Evolutionary conservation across 495 filamentous ascomycete species (phyloP), one percentile per base, ranked within the genome.

Genomic region (Astrothelium subdiscretum): DNA sequence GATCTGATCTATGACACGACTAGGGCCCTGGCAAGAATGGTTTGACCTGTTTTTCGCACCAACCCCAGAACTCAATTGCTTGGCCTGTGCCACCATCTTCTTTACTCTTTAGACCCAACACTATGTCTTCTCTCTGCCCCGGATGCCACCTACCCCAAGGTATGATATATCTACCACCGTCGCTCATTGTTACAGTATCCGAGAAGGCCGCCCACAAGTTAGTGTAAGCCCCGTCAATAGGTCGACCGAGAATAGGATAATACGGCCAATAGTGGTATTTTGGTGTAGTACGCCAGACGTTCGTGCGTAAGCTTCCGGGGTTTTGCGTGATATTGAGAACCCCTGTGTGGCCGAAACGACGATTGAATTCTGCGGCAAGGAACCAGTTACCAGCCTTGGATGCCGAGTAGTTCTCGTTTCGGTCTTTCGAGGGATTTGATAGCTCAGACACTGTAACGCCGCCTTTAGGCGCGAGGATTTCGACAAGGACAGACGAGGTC

Each of bases 141-240:
- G 42, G 42, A 48, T 48, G 42, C 42, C 42, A 48, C n/a, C 64
- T 32, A n/a, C 66, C 66, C 43, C 52, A 68, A 1, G 66, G 66
- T 13, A 68, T 51, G 12, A 63, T 42, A 59, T 66, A 68, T 3
- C 57, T 31, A 5, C 66, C 66, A 6, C 29, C 35, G 58, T 68
- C 70, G n/a, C 70, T 63, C 24, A 67, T 48, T 32, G 66, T 75
- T 13, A 79, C 64, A 24, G 77, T 73, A 20, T 72, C 68, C 11
- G 73, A 76, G 54, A 79, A 67, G 1, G 71, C 76, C 15, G 76
- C 76, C 63, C 73, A 80, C 1, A 80, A 66, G 66, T 76, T 72
- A 2, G 77, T 77, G 57, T 79, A 79, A 0, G 76, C 77, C 3
- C 77, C 78, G 52, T 75, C 69, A 40, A 75, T 63, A 2, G 69